Conservation (phyloP, 2,329 filamentous ascomycete species). For the Aspergillus awamori region DNA sequence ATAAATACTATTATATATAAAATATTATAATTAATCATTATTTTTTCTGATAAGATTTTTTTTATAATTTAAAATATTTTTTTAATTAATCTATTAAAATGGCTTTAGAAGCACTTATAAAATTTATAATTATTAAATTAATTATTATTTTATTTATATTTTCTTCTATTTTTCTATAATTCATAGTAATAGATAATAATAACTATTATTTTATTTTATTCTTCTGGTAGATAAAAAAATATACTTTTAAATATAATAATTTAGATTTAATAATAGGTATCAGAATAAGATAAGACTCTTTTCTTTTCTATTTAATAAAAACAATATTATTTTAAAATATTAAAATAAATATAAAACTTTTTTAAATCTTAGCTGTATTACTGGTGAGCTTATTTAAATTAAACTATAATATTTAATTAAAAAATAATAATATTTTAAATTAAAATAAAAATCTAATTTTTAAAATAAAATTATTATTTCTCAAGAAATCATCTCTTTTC, state of each 20-base stretch:
- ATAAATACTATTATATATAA: neutral
- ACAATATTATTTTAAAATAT: conserved; percentile 1
- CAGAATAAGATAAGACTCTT: neutral
- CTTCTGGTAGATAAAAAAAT: too few relatives aligned
- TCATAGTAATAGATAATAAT: neutral
- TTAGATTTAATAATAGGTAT: too few relatives aligned
- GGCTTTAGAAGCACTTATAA: too few relatives aligned
- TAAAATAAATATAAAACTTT: conserved; percentile 8
- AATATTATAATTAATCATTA: neutral
- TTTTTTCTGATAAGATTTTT: neutral
- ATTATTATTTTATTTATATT: too few relatives aligned
- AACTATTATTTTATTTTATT: too few relatives aligned
- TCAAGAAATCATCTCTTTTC: neutral
- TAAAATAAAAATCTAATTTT: neutral
- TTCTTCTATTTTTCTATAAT: neutral
- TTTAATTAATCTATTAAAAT: too few relatives aligned
- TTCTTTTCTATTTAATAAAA: too few relatives aligned
- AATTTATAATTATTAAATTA: too few relatives aligned
- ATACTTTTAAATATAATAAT: too few relatives aligned
- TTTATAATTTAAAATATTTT: too few relatives aligned
- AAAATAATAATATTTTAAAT: conserved; percentile 5
- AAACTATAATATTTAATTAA: conserved; percentile 5
- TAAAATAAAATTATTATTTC: neutral
- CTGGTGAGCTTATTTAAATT: neutral
- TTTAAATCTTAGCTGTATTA: neutral